phyloP scores from a whole-genome alignment of 2,329 filamentous ascomycete species.

The Cytospora chrysosperma region DNA sequence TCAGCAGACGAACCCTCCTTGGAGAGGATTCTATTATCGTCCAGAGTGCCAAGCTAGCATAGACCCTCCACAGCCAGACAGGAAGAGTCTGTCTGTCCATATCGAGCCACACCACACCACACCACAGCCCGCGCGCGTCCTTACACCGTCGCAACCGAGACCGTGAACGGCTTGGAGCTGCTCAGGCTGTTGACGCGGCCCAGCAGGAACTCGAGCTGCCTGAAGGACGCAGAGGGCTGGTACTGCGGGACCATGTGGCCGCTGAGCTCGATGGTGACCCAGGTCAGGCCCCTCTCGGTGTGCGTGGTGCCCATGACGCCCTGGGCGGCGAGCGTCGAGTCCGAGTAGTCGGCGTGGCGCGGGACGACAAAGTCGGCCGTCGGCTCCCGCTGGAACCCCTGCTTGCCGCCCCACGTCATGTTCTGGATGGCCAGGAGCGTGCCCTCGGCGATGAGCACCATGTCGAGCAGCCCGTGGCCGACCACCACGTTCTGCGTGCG shows the following conservation, averaged over 20 bases:
- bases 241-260: constrained; percentile 73
- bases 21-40: neutral
- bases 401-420: constrained; percentile 70
- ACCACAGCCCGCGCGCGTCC: too few relatives aligned
- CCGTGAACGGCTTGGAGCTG: constrained; percentile 40
- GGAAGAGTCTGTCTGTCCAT: too few relatives aligned
- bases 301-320: constrained; percentile 70
- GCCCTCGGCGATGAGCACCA: constrained; percentile 62
- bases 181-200: constrained; percentile 62
- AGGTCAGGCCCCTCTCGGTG: constrained; percentile 75
- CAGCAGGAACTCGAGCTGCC: constrained; percentile 73
- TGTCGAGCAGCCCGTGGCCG: constrained; percentile 67
- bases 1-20: neutral
- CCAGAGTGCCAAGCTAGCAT: neutral
- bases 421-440: constrained; percentile 70
- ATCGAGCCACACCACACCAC: neutral
- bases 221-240: constrained; percentile 64
- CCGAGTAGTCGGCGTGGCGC: constrained; percentile 49
- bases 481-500: constrained; percentile 68
- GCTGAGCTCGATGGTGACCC: constrained; percentile 59
- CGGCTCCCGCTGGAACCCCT: constrained; percentile 64
- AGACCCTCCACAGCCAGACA: neutral
- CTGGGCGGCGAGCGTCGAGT: constrained; percentile 50
- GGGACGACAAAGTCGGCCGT: constrained; percentile 64
- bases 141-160: neutral